Base-by-base conservation (phyloP, 2,329 filamentous ascomycete genomes). In the Trichoderma koningiopsis region DNA sequence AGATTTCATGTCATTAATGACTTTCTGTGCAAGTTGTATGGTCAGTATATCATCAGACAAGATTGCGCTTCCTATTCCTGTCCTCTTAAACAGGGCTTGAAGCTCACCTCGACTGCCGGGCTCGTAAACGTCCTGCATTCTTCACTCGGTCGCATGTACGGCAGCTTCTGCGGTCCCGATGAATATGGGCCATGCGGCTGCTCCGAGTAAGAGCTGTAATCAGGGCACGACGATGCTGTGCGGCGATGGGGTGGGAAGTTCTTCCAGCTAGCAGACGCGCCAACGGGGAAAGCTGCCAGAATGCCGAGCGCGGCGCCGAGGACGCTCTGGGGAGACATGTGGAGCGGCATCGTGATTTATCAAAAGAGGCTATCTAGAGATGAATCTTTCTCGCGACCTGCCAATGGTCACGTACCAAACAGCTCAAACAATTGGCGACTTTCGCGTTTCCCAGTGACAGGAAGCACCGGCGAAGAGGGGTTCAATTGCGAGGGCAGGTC, bases 1-100 rank as follows among this genome's bases (percentile, higher is more conserved):
- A 5, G 72, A 71, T 73, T 78, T 81, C 77, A 85, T 80, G n/a
- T 76, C 72, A 13, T 66, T 47, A n/a, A 76, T 75, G 24, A 76
- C 72, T 74, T 73, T 72, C 75, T 76, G n/a, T 37, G 5, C n/a
- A 19, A 11, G 27, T 29, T 5, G 29, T 8, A 6, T n/a, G 53
- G 63, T 65, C 11, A 65, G 52, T n/a, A 6, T 7, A 14, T n/a
- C 14, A 8, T 24, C 29, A 6, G 6, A 10, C 0, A n/a, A 3
- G 0, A 10, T 27, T 27, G n/a, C n/a, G 24, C 2, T 3, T 37
- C 14, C 47, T n/a, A 47, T 53, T 0, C 14, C 8, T 11, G 1
- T 22, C 43, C 6, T 43, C 19, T 27, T n/a, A 43, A 35, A 24
- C 6, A 22, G 14, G 8, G 24, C 1, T 5, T 5, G 14, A 24